Base-by-base conservation (phyloP, 805 yeast species). In the Huiozyma sinensis region DNA sequence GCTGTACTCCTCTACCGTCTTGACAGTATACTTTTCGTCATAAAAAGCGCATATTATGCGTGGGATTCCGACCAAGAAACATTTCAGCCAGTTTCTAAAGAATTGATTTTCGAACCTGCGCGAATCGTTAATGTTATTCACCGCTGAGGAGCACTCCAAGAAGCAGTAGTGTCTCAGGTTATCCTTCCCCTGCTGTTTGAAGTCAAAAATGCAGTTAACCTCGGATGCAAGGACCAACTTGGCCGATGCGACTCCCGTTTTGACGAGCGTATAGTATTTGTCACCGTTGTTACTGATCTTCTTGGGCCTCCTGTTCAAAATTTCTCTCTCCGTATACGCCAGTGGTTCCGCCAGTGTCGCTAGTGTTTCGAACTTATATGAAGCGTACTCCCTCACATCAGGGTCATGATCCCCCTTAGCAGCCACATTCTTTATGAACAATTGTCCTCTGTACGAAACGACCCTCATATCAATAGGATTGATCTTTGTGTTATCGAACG, bases 201-300 rank as follows among this genome's bases (percentile, higher is more conserved):
- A 86, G 60, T 88, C 96, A 73, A 81, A 83, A 8, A 83, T 81
- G 60, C 96, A 83, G 63, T 90, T 97, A 17, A 90, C 85, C 65
- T 92, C 97, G 1, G 95, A 96, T 1, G 88, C 95, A 38, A 88
- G 61, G 6, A 85, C 60, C 38, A 87, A 63, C 49, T 74, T 76
- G 13, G 77, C 72, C 39, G 72, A 73, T 7, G 95, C 96, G 11
- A 90, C 77, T 2, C 95, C 94, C 0, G 96, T 81, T 52, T 75
- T 73, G 6, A 89, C 89, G n/a, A 90, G 81, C 0, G 86, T 73
- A 39, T 82, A 69, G 57, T 77, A 88, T 63, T 90, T 95, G 53
- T 81, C 87, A 40, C 78, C 77, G 56, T 79, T 83, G 56, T 75
- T 79, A 6, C 84, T 88, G 1, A 69, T 64, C 44, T 71, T 69